Base-by-base conservation (phyloP, 192 early-diverging fungal species). In the Coemansia sp. region DNA sequence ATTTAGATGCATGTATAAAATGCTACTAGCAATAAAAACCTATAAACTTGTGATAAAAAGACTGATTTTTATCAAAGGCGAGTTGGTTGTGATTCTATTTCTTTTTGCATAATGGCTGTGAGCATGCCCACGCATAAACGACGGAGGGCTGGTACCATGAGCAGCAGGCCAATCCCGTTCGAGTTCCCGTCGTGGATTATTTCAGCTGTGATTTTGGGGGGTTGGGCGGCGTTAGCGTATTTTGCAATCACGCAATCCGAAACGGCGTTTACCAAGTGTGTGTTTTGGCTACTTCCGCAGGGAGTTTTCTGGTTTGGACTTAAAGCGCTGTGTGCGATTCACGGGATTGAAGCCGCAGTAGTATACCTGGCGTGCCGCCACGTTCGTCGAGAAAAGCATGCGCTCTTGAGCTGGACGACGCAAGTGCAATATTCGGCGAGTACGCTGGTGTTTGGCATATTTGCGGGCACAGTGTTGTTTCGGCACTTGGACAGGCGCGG, bases 371-470 rank as follows among this genome's bases (percentile, higher is more conserved):
- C 39, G 1, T 64, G 62, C 13, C 1, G 53, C 6, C 38, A 47
- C 22, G 16, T 64, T n/a, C 14, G 39, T 11, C 22, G 53, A 12
- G 13, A 35, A 6, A 61, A n/a, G 39, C 26, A 27, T 10, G 41
- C 18, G 18, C 27, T 14, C 5, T 6, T 64, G 53, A 29, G 23
- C 27, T 3, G 11, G 8, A 6, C 12, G 4, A 32, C 41, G 22
- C 38, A 45, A 11, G 18, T 35, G 18, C 23, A 48, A 27, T 64
- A 56, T 20, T 19, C 54, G 12, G 24, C 18, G 6, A 64, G 62
- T 43, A 49, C 62, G 19, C 39, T 56, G 38, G 54, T 64, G 3
- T 56, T 64, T 64, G 62, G 43, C 12, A 11, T 57, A 16, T 56
- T 64, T 22, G n/a, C 62, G 2, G 62, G 23, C 7, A 49, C 14